Base-by-base conservation (phyloP, 1,284 basidiomycete species). In the Earliella scabrosa region DNA sequence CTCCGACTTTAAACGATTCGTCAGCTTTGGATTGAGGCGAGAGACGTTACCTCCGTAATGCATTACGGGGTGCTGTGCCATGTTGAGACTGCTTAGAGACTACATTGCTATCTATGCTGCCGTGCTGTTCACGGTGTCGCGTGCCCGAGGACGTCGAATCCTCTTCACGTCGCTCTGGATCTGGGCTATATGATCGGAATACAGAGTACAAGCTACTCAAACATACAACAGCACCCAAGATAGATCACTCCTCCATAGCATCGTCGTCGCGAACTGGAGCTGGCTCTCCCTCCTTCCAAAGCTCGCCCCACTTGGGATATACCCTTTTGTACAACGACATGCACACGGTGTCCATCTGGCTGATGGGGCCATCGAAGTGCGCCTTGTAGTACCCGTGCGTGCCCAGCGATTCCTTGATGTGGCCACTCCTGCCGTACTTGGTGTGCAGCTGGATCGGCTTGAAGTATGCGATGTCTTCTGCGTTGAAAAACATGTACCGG, bases 351-450 rank as follows among this genome's bases (percentile, higher is more conserved):
- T 97, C 95, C 95, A 98, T 97, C 76, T 98, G 96, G 67, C 85
- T 92, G 65, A 99, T 87, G 8, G 92, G 92, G 1, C 93, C 94
- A 69, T 98, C 97, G 73, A 99, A 99, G 71, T 95, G 87, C 10
- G 95, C 95, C 77, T 99, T 99, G 82, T 94, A 96, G 75, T 98
- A 98, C 11, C 97, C 97, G 68, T 99, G 97, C 23, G 95, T 98
- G 46, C 97, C 97, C n/a, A 99, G 82, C 6, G 93, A 88, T 74
- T 97, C 97, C 32, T 83, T 85, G 67, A 96, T 95, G 71, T 98
- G 95, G 1, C 97, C 97, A n/a, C 82, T 85, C 14, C 93, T 82
- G 2, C 97, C 97, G 58, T 90, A 83, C 75, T 99, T 99, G 2
- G 96, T 99, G 68, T 95, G 83, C 55, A 99, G 77, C 68, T 97